Conservation (phyloP, 164 flowering plant species). For the Euptelea pleiosperma region DNA sequence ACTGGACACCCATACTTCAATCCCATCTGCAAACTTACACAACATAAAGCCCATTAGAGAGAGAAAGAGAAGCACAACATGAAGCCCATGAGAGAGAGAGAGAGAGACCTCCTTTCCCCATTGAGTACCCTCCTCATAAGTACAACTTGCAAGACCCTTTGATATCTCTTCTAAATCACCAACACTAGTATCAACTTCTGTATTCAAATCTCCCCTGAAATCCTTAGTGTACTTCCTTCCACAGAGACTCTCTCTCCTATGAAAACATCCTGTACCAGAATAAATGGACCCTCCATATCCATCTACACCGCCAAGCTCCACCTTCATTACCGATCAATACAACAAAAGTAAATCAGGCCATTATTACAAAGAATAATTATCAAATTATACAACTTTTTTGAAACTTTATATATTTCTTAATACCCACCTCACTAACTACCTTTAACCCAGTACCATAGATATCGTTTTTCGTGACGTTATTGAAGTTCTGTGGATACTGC, state of each 20-base stretch:
- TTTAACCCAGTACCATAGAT: constrained; percentile 10
- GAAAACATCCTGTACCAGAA: constrained; percentile 41
- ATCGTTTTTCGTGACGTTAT: constrained; percentile 26
- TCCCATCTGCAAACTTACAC: constrained; percentile 31
- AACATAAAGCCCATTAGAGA: neutral
- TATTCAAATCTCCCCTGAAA: constrained; percentile 16
- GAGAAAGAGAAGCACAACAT: constrained; percentile 15
- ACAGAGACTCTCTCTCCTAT: constrained; percentile 29
- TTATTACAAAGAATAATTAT: too few species aligned
- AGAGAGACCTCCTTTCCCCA: constrained; percentile 42
- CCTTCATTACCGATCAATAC: constrained; percentile 14
- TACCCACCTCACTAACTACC: constrained; percentile 13
- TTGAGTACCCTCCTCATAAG: constrained; percentile 29
- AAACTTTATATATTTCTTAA: neutral
- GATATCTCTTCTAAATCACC: constrained; percentile 23
- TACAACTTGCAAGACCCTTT: constrained; percentile 31
- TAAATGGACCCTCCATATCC: constrained; percentile 32
- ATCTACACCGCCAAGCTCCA: constrained; percentile 28
- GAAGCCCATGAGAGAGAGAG: constrained; percentile 19
- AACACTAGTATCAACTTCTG: neutral
- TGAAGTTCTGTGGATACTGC: constrained; percentile 30
- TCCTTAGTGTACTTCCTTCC: constrained; percentile 25
- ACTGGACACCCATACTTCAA: constrained; percentile 32
- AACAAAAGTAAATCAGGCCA: too few species aligned
- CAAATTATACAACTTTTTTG: too few species aligned